Percentiles rank a stretch among this genome's conserved stretches.
Conservation (phyloP, 2,329 filamentous ascomycete genomes). For the Cadophora sp. region DNA sequence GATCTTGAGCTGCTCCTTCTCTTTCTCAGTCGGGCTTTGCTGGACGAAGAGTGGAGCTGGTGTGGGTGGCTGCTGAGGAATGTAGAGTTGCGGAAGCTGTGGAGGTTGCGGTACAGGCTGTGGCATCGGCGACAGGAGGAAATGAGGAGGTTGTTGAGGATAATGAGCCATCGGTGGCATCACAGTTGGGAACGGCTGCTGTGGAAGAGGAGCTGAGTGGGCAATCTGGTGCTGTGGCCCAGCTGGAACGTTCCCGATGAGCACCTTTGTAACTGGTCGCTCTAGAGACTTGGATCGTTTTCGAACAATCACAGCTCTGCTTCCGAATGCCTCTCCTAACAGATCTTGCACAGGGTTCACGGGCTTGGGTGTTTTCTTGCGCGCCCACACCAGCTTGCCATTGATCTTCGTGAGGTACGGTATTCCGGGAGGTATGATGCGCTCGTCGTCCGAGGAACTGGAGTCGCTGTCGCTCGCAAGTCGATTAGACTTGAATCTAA, state of each 20-base stretch:
- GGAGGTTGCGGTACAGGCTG: slow-evolving; percentile 4
- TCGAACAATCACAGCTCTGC: slow-evolving; percentile 22
- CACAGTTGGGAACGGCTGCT: slow-evolving; percentile 15
- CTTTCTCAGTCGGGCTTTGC: slow-evolving; percentile 26
- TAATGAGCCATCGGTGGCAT: slow-evolving; percentile 14
- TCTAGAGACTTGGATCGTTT: slow-evolving; percentile 31
- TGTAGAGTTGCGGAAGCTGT: slow-evolving; percentile 9
- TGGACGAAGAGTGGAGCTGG: slow-evolving; percentile 16
- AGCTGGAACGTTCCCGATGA: slow-evolving; percentile 29
- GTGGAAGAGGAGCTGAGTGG: slow-evolving; percentile 25
- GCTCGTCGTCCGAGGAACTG: not conserved
- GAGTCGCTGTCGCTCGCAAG: slow-evolving; percentile 15
- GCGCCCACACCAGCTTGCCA: slow-evolving; percentile 41
- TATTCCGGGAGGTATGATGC: slow-evolving; percentile 33
- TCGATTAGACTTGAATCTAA: slow-evolving; percentile 29
- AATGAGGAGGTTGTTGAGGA: slow-evolving; percentile 1
- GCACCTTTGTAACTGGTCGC: slow-evolving; percentile 16
- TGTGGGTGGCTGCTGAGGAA: slow-evolving; percentile 11
- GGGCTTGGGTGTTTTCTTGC: slow-evolving; percentile 34
- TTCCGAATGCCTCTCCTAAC: slow-evolving; percentile 35
- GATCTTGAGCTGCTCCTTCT: slow-evolving; percentile 32
- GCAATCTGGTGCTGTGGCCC: slow-evolving; percentile 19
- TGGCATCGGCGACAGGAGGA: slow-evolving; percentile 12
- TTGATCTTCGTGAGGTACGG: slow-evolving; percentile 42
- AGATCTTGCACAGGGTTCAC: slow-evolving; percentile 30